A percentile compares a stretch with the other conserved stretches of the same genome.
These are phyloP conservation scores for Talaromyces piceae DNA, from an alignment of 2,329 filamentous ascomycete genomes.

Conservation along the genomic window DNA sequence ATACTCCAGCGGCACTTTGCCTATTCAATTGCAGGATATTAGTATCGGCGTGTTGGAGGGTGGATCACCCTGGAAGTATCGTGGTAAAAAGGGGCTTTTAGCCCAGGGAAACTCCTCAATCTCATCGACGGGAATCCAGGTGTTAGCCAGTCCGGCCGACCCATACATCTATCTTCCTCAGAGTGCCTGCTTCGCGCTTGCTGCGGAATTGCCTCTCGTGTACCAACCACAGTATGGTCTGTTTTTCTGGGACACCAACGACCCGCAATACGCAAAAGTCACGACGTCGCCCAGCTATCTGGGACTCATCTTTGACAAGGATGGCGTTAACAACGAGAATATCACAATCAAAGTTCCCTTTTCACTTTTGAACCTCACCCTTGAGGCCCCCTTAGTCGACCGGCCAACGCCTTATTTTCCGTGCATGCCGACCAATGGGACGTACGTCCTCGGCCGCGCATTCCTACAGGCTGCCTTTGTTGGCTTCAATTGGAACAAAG, in stretches of 20 bases:
- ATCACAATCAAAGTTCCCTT: constrained; percentile 19
- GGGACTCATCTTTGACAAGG: neutral
- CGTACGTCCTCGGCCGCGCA: constrained; percentile 13
- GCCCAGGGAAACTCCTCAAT: neutral
- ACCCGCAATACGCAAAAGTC: neutral
- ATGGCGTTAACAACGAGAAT: constrained; percentile 1
- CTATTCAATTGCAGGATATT: neutral
- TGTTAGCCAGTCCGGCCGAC: neutral
- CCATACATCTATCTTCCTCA: constrained; percentile 35
- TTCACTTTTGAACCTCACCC: constrained; percentile 16
- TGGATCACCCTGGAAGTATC: neutral
- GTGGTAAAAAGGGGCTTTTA: neutral
- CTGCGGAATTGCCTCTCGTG: constrained; percentile 29
- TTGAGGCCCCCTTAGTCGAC: constrained; percentile 13
- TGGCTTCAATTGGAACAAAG: constrained; percentile 13
- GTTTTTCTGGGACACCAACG: neutral
- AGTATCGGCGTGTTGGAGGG: neutral
- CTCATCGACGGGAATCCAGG: neutral
- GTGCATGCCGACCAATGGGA: constrained; percentile 11
- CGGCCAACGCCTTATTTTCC: constrained; percentile 16
- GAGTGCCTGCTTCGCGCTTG: constrained; percentile 35
- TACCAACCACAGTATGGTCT: neutral
- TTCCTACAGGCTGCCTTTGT: constrained; percentile 22
- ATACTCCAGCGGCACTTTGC: neutral
- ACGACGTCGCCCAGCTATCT: neutral